Conservation (phyloP, 2,329 filamentous ascomycete species). For the Trichoderma polysporum region DNA sequence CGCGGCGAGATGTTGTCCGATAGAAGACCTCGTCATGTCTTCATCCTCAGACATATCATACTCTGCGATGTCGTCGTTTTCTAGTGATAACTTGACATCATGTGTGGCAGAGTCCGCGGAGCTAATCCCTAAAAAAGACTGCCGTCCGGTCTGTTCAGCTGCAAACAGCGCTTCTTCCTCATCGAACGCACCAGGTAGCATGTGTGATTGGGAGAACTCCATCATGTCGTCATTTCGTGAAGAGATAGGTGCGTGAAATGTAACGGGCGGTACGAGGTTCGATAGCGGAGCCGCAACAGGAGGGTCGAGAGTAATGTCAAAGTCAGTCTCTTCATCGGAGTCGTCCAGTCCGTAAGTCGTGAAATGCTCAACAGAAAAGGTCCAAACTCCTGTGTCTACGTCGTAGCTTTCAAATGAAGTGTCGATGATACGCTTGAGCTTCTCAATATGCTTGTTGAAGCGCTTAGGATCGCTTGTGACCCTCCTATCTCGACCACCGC, state of each 20-base stretch:
- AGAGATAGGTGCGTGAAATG: slow-evolving; percentile 27
- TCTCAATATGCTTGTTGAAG: slow-evolving; percentile 78
- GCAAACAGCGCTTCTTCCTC: slow-evolving; percentile 55
- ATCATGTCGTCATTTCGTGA: slow-evolving; percentile 53
- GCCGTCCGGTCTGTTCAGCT: slow-evolving; percentile 54
- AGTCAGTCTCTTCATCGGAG: slow-evolving; percentile 68
- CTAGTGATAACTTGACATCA: slow-evolving; percentile 57
- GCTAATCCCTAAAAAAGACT: slow-evolving; percentile 93
- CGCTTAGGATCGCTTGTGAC: slow-evolving; percentile 57
- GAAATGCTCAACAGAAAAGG: slow-evolving; percentile 92
- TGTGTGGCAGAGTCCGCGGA: slow-evolving; percentile 77
- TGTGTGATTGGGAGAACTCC: slow-evolving; percentile 50
- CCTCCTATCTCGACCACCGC: slow-evolving; percentile 58
- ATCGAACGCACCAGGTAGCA: slow-evolving; percentile 80
- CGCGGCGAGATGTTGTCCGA: slow-evolving; percentile 71
- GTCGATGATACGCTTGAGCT: slow-evolving; percentile 73
- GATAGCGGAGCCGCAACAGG: slow-evolving; percentile 10
- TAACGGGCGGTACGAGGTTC: slow-evolving; percentile 23
- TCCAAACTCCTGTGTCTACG: slow-evolving; percentile 78
- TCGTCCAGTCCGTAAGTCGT: slow-evolving; percentile 91
- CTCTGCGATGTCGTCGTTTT: slow-evolving; percentile 71
- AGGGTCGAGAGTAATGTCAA: slow-evolving; percentile 40
- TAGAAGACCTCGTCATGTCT: slow-evolving; percentile 77
- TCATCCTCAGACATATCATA: slow-evolving; percentile 71
- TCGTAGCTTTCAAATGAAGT: slow-evolving; percentile 84